Percentiles rank a stretch among this genome's conserved stretches.
Evolutionary conservation across 805 yeast genomes (phyloP).

Genomic region (Hanseniaspora singularis): DNA sequence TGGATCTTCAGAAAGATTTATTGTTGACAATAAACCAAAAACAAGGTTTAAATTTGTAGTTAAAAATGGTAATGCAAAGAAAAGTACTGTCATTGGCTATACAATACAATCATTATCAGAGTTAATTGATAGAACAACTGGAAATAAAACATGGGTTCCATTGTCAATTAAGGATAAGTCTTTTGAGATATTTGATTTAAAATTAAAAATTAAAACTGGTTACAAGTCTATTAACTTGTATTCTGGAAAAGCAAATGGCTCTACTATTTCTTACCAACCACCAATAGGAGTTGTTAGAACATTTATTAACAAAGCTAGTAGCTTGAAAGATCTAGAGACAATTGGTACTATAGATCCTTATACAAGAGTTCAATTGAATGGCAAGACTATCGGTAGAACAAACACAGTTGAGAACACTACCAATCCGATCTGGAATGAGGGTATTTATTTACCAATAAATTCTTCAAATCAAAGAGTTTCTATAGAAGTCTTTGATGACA

Average conservation of each 20-base stretch:
- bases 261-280: constrained; percentile 73
- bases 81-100: constrained; percentile 39
- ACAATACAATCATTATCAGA: constrained; percentile 48
- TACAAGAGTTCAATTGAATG: constrained; percentile 65
- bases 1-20: constrained; percentile 50
- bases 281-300: constrained; percentile 89
- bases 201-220: constrained; percentile 50
- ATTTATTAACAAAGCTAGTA: constrained; percentile 54
- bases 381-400: constrained; percentile 67
- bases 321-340: constrained; percentile 71
- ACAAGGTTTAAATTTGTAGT: constrained; percentile 57
- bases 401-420: constrained; percentile 50
- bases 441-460: constrained; percentile 68
- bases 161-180: constrained; percentile 33
- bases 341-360: constrained; percentile 92
- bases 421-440: constrained; percentile 77
- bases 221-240: constrained; percentile 81
- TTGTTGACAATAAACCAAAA: constrained; percentile 60
- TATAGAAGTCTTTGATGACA: constrained; percentile 86
- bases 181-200: constrained; percentile 45
- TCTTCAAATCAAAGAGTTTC: constrained; percentile 72
- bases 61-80: constrained; percentile 47
- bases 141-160: constrained; percentile 67
- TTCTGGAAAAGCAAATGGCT: constrained; percentile 38
- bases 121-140: constrained; percentile 63